phyloP scores from a whole-genome alignment of 2,329 filamentous ascomycete genomes.

The Penicillium sclerotiorum region DNA sequence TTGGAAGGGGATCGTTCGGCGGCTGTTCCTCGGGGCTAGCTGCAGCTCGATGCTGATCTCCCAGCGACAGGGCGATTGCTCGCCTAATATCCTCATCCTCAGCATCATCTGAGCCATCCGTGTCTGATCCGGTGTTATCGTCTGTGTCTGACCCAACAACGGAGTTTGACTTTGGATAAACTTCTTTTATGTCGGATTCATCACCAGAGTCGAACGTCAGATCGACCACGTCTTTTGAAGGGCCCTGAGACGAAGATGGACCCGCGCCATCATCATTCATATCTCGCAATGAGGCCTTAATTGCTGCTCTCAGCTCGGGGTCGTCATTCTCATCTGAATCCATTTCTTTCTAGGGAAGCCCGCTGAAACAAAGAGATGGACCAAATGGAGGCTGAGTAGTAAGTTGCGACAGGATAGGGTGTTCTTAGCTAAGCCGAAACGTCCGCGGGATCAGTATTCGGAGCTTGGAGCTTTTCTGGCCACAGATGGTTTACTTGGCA shows the following conservation, averaged over 20 bases:
- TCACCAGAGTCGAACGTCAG: conserved; percentile 36
- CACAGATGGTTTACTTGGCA: too few relatives aligned
- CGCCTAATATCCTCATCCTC: conserved; percentile 40
- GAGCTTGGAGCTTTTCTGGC: too few relatives aligned
- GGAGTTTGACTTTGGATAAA: conserved; percentile 33
- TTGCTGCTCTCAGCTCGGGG: conserved; percentile 4
- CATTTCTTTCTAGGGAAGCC: not conserved
- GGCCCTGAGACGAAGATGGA: not conserved
- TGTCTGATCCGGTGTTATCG: conserved; percentile 13
- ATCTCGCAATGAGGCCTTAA: conserved; percentile 8
- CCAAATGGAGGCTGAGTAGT: not conserved
- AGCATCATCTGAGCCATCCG: too few relatives aligned
- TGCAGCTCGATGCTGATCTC: not conserved
- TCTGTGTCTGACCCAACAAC: conserved; percentile 30
- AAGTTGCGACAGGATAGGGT: not conserved
- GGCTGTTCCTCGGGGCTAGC: not conserved
- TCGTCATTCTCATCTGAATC: not conserved
- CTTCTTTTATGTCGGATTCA: conserved; percentile 27
- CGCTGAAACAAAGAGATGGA: not conserved
- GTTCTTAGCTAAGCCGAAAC: not conserved
- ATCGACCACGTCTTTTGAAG: conserved; percentile 28
- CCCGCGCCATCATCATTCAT: not conserved
- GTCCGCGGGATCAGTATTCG: too few relatives aligned
- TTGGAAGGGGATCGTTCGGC: not conserved
- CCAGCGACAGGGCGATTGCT: conserved; percentile 36